Conservation (phyloP, 805 yeast genomes). For the Wickerhamomyces subpelliculosus region DNA sequence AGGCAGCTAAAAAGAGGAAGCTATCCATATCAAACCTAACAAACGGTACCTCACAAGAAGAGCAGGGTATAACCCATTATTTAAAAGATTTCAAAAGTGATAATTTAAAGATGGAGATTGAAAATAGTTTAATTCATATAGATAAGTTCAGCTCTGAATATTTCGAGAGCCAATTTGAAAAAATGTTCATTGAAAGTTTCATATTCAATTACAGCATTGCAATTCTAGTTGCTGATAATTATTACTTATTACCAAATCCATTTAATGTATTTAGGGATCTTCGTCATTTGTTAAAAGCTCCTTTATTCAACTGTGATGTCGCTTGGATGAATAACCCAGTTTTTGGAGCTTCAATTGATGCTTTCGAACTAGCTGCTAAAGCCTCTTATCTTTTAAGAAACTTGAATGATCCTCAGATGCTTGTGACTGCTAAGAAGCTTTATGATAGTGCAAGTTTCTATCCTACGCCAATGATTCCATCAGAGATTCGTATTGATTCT, state of each 20-base stretch:
- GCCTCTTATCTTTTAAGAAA: slow-evolving; percentile 24
- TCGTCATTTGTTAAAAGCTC: slow-evolving; percentile 25
- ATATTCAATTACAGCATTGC: slow-evolving; percentile 34
- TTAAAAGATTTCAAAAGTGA: slow-evolving; percentile 19
- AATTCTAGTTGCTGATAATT: slow-evolving; percentile 28
- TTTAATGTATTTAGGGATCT: slow-evolving; percentile 29
- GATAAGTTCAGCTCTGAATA: background rate
- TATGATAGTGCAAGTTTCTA: slow-evolving; percentile 11
- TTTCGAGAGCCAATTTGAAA: slow-evolving; percentile 15
- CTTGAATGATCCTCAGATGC: slow-evolving; percentile 4
- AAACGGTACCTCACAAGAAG: no score
- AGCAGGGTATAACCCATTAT: no score
- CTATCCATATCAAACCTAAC: no score
- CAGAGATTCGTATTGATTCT: slow-evolving; percentile 6
- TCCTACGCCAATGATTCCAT: slow-evolving; percentile 15
- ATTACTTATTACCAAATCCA: slow-evolving; percentile 34
- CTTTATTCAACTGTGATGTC: slow-evolving; percentile 30
- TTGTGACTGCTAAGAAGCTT: slow-evolving; percentile 8
- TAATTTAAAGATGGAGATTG: slow-evolving; percentile 15
- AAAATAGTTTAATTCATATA: slow-evolving; percentile 9
- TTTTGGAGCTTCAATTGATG: slow-evolving; percentile 29
- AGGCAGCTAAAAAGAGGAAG: background rate
- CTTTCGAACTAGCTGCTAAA: slow-evolving; percentile 30
- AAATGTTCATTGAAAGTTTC: slow-evolving; percentile 38
- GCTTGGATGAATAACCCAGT: slow-evolving; percentile 39